These are phyloP conservation scores for Neofusicoccum ribis DNA, from an alignment of 2,329 filamentous ascomycete genomes.

Conservation along the genomic window DNA sequence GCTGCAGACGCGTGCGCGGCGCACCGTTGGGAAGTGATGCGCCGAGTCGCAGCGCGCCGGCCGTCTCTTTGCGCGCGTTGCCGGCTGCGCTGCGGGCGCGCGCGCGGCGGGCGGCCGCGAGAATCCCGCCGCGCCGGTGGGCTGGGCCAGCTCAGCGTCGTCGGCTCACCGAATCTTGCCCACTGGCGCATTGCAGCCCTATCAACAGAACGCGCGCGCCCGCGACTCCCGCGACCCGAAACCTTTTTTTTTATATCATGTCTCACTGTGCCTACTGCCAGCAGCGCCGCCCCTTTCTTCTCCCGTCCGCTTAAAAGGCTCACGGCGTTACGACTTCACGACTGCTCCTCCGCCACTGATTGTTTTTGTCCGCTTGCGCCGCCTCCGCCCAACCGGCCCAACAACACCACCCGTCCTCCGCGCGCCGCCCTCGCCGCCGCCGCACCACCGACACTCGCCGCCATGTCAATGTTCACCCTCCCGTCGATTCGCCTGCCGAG, in stretches of 20 bases:
- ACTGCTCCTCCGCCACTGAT: neutral
- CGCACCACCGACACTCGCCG: neutral
- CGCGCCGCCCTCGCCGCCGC: slow-evolving; percentile 4
- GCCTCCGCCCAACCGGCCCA: neutral
- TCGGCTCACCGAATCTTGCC: slow-evolving; percentile 8
- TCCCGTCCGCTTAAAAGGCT: neutral
- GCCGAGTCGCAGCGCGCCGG: neutral
- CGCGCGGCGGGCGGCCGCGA: neutral
- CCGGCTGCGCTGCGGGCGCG: neutral
- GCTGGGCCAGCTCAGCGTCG: neutral
- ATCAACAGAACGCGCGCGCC: neutral
- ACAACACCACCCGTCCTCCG: neutral
- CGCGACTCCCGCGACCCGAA: neutral
- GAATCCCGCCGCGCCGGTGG: neutral
- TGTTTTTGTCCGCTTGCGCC: neutral
- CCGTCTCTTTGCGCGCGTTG: neutral
- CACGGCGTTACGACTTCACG: neutral
- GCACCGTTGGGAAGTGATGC: neutral
- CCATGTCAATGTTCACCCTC: slow-evolving; percentile 15
- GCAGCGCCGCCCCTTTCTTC: neutral
- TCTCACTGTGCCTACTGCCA: neutral
- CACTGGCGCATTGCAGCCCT: slow-evolving; percentile 14
- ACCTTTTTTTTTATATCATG: slow-evolving; percentile 9
- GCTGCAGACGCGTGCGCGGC: neutral
- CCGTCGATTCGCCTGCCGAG: slow-evolving; percentile 15